Conservation (phyloP, 108 stramenopile species). For the Nitzschia putrida region DNA sequence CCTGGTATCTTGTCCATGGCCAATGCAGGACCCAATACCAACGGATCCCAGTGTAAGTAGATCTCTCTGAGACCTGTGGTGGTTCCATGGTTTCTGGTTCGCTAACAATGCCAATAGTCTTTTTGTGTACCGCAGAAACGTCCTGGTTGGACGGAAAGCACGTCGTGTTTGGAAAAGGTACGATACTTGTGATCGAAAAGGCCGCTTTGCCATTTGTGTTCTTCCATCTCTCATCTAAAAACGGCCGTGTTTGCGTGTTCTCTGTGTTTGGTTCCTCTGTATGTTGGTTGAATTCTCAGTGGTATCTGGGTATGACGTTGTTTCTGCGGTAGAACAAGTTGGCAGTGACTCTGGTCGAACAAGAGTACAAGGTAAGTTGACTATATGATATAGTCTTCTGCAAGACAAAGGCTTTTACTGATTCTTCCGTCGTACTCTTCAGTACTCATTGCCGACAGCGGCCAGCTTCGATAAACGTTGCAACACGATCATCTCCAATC, state of each 20-base stretch:
- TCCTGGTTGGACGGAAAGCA: constrained; percentile 93
- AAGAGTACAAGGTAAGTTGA: constrained; percentile 57
- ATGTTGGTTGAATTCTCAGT: background rate
- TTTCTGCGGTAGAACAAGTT: constrained; percentile 90
- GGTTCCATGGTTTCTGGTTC: background rate
- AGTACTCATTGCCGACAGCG: constrained; percentile 51
- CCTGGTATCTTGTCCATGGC: constrained; percentile 86
- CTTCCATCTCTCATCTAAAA: too few relatives aligned
- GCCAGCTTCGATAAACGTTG: constrained; percentile 60
- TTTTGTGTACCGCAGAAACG: constrained; percentile 92
- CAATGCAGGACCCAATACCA: constrained; percentile 93
- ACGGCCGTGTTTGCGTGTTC: too few relatives aligned
- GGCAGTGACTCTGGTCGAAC: constrained; percentile 87
- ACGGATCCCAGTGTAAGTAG: constrained; percentile 80
- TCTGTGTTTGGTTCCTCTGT: too few relatives aligned
- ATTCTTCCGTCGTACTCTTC: background rate
- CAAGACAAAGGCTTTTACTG: background rate
- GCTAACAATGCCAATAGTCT: constrained; percentile 39
- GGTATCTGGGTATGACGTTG: constrained; percentile 79
- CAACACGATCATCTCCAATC: too few relatives aligned
- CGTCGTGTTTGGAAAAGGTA: constrained; percentile 94
- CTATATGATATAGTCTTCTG: background rate
- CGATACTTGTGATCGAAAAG: background rate
- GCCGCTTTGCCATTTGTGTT: background rate
- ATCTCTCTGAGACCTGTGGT: background rate